These are phyloP conservation scores for Suhomyces anneliseae DNA, from an alignment of 1,139 yeast genomes.

Conservation along the genomic window DNA sequence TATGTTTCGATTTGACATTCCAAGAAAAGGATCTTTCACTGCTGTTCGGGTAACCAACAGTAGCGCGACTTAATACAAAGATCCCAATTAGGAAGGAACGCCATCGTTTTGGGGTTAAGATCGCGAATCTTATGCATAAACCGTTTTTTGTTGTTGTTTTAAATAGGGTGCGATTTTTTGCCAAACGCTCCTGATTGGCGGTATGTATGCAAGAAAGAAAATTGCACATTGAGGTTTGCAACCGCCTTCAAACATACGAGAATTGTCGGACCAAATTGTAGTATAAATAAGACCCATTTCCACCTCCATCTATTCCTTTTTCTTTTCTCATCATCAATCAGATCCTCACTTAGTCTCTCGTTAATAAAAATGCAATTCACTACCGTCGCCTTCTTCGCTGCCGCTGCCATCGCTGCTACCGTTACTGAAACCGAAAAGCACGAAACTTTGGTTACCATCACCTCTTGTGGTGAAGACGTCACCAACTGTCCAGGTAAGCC, in stretches of 20 bases:
- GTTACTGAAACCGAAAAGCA: conserved; percentile 20
- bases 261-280: no score
- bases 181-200: neutral
- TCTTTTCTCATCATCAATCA: conserved; percentile 13
- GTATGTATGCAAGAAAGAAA: neutral
- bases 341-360: conserved; percentile 29
- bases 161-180: neutral
- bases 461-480: conserved; percentile 26
- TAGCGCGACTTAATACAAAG: neutral
- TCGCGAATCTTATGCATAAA: neutral
- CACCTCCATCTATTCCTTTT: conserved; percentile 9
- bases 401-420: conserved; percentile 23
- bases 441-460: conserved; percentile 28
- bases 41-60: neutral
- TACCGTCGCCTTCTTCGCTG: conserved; percentile 25
- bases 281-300: conserved; percentile 6
- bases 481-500: conserved; percentile 30
- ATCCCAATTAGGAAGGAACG: neutral
- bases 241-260: neutral
- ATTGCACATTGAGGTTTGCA: neutral
- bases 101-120: neutral
- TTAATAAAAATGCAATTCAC: conserved; percentile 27
- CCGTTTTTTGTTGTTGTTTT: neutral
- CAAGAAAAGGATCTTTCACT: no score
- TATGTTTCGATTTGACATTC: no score